These are phyloP conservation scores for Phytophthora hibernalis DNA, from an alignment of 352 stramenopile genomes.

Conservation along the genomic window DNA sequence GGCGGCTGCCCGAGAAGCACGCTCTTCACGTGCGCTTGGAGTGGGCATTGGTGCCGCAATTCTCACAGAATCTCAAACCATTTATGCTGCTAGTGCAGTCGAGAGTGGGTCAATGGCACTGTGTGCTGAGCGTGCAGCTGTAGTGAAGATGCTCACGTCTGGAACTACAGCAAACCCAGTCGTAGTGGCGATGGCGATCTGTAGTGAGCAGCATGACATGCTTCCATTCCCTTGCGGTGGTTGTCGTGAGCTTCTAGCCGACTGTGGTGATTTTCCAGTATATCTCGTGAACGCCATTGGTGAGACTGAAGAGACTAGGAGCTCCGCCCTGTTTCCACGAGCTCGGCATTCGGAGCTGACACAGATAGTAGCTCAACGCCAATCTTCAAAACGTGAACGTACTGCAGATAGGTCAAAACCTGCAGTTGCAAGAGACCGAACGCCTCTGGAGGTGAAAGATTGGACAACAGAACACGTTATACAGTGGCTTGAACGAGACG, in stretches of 20 bases:
- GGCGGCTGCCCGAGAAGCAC: constrained; percentile 44
- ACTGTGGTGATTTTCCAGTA: constrained; percentile 77
- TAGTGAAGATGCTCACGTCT: constrained; percentile 58
- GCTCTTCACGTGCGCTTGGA: constrained; percentile 30
- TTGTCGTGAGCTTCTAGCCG: constrained; percentile 75
- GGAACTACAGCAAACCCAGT: constrained; percentile 10
- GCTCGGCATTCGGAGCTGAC: constrained; percentile 43
- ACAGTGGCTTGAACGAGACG: constrained; percentile 54
- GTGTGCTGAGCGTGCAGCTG: constrained; percentile 61
- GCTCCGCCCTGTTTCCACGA: constrained; percentile 65
- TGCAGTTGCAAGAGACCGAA: constrained; percentile 2
- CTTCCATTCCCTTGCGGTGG: constrained; percentile 67
- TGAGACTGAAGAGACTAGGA: constrained; percentile 60
- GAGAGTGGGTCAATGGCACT: constrained; percentile 52
- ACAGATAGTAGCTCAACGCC: constrained; percentile 11
- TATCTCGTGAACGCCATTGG: constrained; percentile 66
- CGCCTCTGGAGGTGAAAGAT: constrained; percentile 49
- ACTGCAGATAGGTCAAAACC: neutral
- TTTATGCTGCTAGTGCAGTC: constrained; percentile 49
- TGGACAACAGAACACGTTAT: constrained; percentile 65
- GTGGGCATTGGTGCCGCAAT: constrained; percentile 60
- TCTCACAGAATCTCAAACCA: constrained; percentile 52
- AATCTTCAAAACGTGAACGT: constrained; percentile 3
- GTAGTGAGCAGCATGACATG: constrained; percentile 56
- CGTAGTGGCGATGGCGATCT: constrained; percentile 63